Percentiles rank a stretch among this genome's conserved stretches.
These are phyloP conservation scores for Litsea cubeba DNA, from an alignment of 164 flowering plant genomes.

Conservation along the genomic window DNA sequence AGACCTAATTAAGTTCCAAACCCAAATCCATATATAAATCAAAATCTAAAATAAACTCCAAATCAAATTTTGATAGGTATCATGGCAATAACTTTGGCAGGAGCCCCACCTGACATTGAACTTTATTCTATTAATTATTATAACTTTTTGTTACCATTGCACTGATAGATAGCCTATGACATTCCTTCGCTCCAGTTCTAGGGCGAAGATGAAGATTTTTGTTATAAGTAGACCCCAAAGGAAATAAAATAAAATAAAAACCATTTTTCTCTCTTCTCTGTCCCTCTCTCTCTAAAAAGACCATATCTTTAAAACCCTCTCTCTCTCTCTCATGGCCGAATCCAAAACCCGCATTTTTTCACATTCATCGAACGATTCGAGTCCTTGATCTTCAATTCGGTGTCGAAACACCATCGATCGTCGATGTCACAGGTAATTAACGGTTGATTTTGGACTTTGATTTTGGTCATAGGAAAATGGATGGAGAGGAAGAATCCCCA, in stretches of 20 bases:
- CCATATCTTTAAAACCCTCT: not conserved
- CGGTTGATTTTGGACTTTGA: not conserved
- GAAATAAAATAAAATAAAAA: too few species aligned
- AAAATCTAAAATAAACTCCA: too few species aligned
- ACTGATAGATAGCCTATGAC: too few species aligned
- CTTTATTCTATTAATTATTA: too few species aligned
- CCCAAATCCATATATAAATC: too few species aligned
- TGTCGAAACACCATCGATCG: not conserved
- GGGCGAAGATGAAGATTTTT: not conserved
- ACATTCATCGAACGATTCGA: not conserved
- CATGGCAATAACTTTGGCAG: too few species aligned
- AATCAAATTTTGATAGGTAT: too few species aligned
- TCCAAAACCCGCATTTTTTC: not conserved
- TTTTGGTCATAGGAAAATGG: not conserved
- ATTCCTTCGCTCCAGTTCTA: not conserved
- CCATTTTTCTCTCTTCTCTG: not conserved
- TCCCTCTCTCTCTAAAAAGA: not conserved
- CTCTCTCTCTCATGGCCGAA: not conserved
- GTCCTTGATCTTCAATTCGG: not conserved
- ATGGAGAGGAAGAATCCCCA: slow-evolving; percentile 15
- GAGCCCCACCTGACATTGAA: too few species aligned
- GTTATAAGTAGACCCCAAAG: not conserved
- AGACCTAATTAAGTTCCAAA: too few species aligned
- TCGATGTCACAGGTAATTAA: not conserved
- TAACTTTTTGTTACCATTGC: too few species aligned